phyloP scores from a whole-genome alignment of 1,284 basidiomycete genomes.

The Earliella scabrosa region DNA sequence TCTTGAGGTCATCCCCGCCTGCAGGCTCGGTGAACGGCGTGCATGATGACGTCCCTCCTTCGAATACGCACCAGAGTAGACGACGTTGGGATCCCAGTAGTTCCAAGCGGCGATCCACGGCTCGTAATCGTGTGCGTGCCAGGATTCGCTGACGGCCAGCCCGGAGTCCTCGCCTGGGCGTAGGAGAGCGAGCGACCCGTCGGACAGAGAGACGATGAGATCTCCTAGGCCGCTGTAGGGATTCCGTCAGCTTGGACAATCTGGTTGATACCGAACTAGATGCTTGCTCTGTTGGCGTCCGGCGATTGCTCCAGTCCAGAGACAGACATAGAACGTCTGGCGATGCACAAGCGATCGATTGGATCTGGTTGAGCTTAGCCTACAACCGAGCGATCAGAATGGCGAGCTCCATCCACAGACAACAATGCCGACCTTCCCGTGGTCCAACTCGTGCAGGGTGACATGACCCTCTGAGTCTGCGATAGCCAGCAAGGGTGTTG shows the following conservation, averaged over 20 bases:
- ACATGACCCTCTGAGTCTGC: slow-evolving; percentile 87
- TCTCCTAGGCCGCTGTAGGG: slow-evolving; percentile 49
- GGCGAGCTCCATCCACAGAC: neutral
- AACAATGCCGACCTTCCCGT: slow-evolving; percentile 47
- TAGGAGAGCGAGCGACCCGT: slow-evolving; percentile 73
- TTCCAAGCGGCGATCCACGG: slow-evolving; percentile 96
- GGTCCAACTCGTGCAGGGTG: slow-evolving; percentile 60
- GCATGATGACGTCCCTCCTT: neutral
- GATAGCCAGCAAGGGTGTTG: slow-evolving; percentile 60
- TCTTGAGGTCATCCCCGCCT: slow-evolving; percentile 93
- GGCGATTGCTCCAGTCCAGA: slow-evolving; percentile 85
- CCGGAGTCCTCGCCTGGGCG: slow-evolving; percentile 45
- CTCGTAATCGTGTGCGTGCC: slow-evolving; percentile 93
- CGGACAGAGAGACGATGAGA: slow-evolving; percentile 82
- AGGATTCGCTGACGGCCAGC: slow-evolving; percentile 55
- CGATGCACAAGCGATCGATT: slow-evolving; percentile 61
- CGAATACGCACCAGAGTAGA: slow-evolving; percentile 78
- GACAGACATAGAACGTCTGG: slow-evolving; percentile 78
- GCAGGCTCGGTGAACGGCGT: neutral
- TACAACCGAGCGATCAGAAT: slow-evolving; percentile 28
- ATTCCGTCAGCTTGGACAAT: neutral
- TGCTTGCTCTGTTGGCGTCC: slow-evolving; percentile 35
- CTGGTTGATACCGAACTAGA: neutral
- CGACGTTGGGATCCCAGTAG: slow-evolving; percentile 75
- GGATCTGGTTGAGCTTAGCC: slow-evolving; percentile 48